Evolutionary conservation across 345 rosid genomes (phyloP).

Genomic region (Trapa bicornis): DNA sequence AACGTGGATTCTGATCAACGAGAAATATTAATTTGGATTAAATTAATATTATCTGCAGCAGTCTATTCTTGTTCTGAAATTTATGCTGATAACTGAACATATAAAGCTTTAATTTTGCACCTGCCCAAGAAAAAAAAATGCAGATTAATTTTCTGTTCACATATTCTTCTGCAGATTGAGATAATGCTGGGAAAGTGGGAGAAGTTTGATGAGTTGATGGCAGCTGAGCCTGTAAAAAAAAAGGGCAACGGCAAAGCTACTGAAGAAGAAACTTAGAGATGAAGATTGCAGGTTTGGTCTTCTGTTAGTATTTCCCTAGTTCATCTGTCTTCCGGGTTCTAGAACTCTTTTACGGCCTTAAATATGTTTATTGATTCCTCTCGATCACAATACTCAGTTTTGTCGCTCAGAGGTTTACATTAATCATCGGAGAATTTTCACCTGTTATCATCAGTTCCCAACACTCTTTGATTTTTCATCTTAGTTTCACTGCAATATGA

Average conservation of each 20-base stretch:
- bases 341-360: neutral
- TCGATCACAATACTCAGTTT: neutral
- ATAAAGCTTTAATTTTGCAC: neutral
- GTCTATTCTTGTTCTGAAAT: no score
- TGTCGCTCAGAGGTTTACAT: neutral
- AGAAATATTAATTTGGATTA: no score
- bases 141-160: neutral
- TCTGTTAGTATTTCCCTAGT: neutral
- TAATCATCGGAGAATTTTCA: neutral
- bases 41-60: no score
- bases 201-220: constrained; percentile 84
- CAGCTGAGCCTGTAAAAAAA: constrained; percentile 60
- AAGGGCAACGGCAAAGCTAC: constrained; percentile 20
- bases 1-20: no score
- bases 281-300: neutral
- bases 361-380: neutral
- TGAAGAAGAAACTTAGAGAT: constrained; percentile 7
- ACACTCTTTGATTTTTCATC: no score
- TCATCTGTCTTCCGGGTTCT: neutral
- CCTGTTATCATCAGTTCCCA: no score
- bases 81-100: no score
- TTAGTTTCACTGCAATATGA: no score
- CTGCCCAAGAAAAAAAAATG: neutral
- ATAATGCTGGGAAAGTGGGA: constrained; percentile 63
- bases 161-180: constrained; percentile 38